These are phyloP conservation scores for Steccherinum ochraceum DNA, from an alignment of 768 basidiomycete species.

Conservation along the genomic window DNA sequence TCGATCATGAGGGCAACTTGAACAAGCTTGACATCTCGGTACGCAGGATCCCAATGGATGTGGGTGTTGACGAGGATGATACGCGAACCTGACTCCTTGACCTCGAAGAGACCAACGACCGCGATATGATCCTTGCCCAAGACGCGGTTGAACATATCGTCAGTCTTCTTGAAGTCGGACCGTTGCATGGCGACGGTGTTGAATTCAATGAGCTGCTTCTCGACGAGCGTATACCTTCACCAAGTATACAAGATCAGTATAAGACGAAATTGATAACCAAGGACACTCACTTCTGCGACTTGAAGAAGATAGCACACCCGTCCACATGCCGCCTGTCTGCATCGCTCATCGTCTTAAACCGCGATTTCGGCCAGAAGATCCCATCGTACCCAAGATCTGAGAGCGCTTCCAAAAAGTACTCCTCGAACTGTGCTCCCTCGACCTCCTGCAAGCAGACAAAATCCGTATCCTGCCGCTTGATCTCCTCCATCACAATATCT, in stretches of 20 bases:
- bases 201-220: slow-evolving; percentile 92
- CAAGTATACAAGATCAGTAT: too few relatives aligned
- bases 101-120: slow-evolving; percentile 81
- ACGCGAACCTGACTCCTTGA: slow-evolving; percentile 78
- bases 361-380: slow-evolving; percentile 85
- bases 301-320: slow-evolving; percentile 96
- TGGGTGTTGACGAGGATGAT: slow-evolving; percentile 88
- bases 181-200: slow-evolving; percentile 88
- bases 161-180: slow-evolving; percentile 92
- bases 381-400: slow-evolving; percentile 80
- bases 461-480: slow-evolving; percentile 76
- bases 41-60: slow-evolving; percentile 89
- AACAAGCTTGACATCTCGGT: slow-evolving; percentile 94
- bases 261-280: neutral
- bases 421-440: slow-evolving; percentile 87
- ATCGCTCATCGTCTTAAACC: slow-evolving; percentile 89
- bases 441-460: slow-evolving; percentile 95
- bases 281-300: slow-evolving; percentile 67
- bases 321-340: slow-evolving; percentile 85
- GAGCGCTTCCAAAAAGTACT: slow-evolving; percentile 77
- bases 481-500: slow-evolving; percentile 79
- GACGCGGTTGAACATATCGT: slow-evolving; percentile 99
- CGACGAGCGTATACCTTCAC: slow-evolving; percentile 81
- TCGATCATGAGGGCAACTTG: slow-evolving; percentile 91
- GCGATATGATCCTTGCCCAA: slow-evolving; percentile 93